Evolutionary conservation across 768 basidiomycete species (phyloP).

Genomic region (Phaeotremella skinneri): DNA sequence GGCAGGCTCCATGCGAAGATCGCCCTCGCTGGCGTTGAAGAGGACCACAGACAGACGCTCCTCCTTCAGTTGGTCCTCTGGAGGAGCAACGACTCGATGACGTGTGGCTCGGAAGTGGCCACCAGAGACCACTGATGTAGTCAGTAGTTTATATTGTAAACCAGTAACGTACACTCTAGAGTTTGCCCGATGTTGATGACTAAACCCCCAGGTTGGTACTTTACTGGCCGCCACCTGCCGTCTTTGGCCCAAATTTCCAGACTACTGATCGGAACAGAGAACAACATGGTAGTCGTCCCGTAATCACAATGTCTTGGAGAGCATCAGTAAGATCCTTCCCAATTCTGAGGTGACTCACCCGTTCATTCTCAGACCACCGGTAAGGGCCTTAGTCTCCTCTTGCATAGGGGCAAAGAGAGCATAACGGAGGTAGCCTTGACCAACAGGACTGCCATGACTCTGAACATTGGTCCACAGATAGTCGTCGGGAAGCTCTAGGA

Average conservation of each 20-base stretch:
- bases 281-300: conserved; percentile 36
- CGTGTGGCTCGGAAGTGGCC: conserved; percentile 42
- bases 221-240: conserved; percentile 37
- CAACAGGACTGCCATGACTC: conserved; percentile 22
- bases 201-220: conserved; percentile 34
- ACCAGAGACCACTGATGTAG: conserved; percentile 30
- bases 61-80: conserved; percentile 22
- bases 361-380: conserved; percentile 24
- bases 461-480: conserved; percentile 35
- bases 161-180: conserved; percentile 31
- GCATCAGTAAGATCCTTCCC: conserved; percentile 1
- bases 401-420: conserved; percentile 20
- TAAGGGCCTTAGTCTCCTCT: conserved; percentile 8
- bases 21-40: conserved; percentile 28
- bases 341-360: no score
- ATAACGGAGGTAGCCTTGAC: conserved; percentile 29
- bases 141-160: no score
- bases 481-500: conserved; percentile 34
- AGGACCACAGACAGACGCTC: conserved; percentile 34
- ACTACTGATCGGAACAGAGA: conserved; percentile 40
- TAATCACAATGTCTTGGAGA: conserved; percentile 33
- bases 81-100: conserved; percentile 33
- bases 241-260: conserved; percentile 42
- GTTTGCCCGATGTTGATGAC: conserved; percentile 47
- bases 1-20: conserved; percentile 35